These are phyloP conservation scores for Tephrocybe rancida DNA, from an alignment of 768 basidiomycete genomes.

Conservation along the genomic window DNA sequence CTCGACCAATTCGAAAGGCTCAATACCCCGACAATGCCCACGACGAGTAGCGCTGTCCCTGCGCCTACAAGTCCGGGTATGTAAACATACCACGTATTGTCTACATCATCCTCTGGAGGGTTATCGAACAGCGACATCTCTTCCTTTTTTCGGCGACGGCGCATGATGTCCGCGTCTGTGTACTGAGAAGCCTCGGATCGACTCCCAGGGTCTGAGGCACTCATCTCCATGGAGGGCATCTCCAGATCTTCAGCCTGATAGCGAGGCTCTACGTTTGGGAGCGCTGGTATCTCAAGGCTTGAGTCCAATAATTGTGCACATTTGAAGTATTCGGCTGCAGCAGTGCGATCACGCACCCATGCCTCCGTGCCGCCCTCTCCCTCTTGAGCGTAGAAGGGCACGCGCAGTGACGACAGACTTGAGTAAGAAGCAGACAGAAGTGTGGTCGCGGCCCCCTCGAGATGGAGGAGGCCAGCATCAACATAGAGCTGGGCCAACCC, in stretches of 20 bases:
- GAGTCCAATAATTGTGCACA: constrained; percentile 64
- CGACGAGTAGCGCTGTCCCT: constrained; percentile 80
- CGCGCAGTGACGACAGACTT: constrained; percentile 76
- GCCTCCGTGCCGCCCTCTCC: constrained; percentile 65
- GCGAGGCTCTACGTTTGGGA: constrained; percentile 46
- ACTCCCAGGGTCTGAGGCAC: constrained; percentile 36
- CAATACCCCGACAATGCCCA: constrained; percentile 76
- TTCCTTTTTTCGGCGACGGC: constrained; percentile 59
- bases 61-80: constrained; percentile 81
- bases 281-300: constrained; percentile 66
- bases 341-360: constrained; percentile 75
- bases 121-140: constrained; percentile 47
- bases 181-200: constrained; percentile 36
- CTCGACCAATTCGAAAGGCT: constrained; percentile 74
- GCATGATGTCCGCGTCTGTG: constrained; percentile 40
- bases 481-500: constrained; percentile 77
- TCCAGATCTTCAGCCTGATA: constrained; percentile 47
- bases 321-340: constrained; percentile 73
- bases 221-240: constrained; percentile 70
- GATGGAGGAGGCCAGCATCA: constrained; percentile 76
- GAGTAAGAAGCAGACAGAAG: constrained; percentile 75
- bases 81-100: constrained; percentile 79
- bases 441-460: constrained; percentile 79
- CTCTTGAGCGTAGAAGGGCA: constrained; percentile 52
- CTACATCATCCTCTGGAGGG: constrained; percentile 58